Evolutionary conservation across 176 grass and related monocot genomes (phyloP).

Genomic region (Triticum dicoccoides): DNA sequence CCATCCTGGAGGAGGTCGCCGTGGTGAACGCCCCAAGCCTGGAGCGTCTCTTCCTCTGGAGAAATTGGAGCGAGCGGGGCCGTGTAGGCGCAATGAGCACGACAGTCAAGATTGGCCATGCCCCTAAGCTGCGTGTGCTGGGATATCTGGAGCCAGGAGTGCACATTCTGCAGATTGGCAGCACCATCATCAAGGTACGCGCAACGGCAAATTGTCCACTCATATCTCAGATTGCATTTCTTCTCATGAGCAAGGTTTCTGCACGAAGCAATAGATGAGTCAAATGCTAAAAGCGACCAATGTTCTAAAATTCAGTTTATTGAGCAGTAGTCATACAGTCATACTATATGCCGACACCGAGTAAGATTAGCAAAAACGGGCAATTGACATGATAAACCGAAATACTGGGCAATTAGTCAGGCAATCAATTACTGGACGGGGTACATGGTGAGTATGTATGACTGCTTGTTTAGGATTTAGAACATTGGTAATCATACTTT

Average conservation of each 20-base stretch:
- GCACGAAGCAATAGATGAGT: no score
- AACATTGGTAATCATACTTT: not conserved
- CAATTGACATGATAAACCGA: not conserved
- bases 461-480: not conserved
- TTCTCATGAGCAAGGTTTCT: not conserved
- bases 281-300: not conserved
- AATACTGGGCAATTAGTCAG: not conserved
- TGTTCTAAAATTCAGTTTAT: not conserved
- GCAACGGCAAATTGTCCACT: not conserved
- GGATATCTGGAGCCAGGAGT: constrained; percentile 4
- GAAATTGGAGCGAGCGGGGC: no score
- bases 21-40: constrained; percentile 7
- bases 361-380: not conserved
- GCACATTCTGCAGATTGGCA: not conserved
- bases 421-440: not conserved
- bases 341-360: not conserved
- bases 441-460: not conserved
- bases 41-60: not conserved
- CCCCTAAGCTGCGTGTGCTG: not conserved
- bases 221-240: not conserved
- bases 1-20: not conserved
- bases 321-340: not conserved
- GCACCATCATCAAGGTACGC: not conserved
- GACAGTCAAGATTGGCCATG: not conserved
- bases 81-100: not conserved